These are phyloP conservation scores for Metschnikowia amazonensis DNA, from an alignment of 805 yeast genomes.

Conservation along the genomic window DNA sequence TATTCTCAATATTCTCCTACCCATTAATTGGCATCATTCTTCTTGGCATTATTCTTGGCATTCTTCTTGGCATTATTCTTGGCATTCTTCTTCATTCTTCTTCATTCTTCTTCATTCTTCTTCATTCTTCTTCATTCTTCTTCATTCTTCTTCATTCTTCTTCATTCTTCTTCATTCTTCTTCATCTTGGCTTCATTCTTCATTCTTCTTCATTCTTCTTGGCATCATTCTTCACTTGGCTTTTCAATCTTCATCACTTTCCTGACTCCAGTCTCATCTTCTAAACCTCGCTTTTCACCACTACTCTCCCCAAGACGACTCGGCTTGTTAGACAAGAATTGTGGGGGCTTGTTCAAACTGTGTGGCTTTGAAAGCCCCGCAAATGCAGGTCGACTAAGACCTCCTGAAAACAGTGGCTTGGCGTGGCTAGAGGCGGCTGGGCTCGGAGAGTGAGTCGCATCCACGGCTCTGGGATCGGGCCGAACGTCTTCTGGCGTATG, in stretches of 20 bases:
- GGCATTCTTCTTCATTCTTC: too few relatives aligned
- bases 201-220: too few relatives aligned
- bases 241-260: constrained; percentile 10
- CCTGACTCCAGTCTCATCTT: constrained; percentile 8
- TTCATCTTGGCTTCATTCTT: too few relatives aligned
- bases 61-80: too few relatives aligned
- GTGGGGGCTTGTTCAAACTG: constrained; percentile 35
- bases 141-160: too few relatives aligned
- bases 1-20: too few relatives aligned
- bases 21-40: too few relatives aligned
- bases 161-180: too few relatives aligned
- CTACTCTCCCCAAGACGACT: constrained; percentile 6
- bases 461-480: not conserved
- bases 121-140: too few relatives aligned
- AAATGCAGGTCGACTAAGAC: constrained; percentile 26
- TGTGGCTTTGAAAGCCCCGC: constrained; percentile 24
- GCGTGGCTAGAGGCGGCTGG: constrained; percentile 9
- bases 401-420: constrained; percentile 24
- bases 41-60: too few relatives aligned
- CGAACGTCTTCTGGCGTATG: not conserved
- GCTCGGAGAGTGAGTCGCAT: not conserved
- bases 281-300: constrained; percentile 12
- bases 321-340: constrained; percentile 35
- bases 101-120: too few relatives aligned
- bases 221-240: too few relatives aligned